Evolutionary conservation across 2,329 filamentous ascomycete species (phyloP).

Genomic region (Pestalotiopsis sp.): DNA sequence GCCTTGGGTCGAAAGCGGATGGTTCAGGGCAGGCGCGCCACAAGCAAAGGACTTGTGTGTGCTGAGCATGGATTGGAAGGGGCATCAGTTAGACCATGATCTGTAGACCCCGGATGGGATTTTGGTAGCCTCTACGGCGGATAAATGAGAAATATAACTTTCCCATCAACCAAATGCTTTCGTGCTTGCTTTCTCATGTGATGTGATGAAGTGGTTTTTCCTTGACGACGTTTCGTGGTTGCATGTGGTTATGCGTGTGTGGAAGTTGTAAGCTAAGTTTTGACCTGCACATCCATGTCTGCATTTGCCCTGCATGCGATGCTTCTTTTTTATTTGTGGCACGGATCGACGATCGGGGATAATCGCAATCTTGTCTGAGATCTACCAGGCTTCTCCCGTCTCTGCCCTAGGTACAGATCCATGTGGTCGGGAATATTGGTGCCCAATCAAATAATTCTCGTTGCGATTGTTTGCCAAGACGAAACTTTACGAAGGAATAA

Average conservation of each 20-base stretch:
- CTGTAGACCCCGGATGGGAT: background rate
- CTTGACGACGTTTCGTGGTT: too few relatives aligned
- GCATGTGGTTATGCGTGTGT: background rate
- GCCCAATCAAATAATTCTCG: background rate
- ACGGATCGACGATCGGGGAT: background rate
- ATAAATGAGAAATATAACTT: background rate
- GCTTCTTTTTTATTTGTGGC: background rate
- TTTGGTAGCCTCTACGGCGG: background rate
- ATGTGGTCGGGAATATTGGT: background rate
- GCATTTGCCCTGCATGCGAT: background rate
- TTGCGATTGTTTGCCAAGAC: background rate
- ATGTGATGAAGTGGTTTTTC: background rate
- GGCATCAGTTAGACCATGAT: background rate
- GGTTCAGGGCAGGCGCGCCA: background rate
- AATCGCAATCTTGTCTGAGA: background rate
- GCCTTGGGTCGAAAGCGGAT: background rate
- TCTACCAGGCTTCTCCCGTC: background rate
- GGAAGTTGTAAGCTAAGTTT: background rate
- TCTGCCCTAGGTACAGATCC: background rate
- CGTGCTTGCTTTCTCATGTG: background rate
- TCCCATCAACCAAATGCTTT: background rate
- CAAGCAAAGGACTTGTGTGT: background rate
- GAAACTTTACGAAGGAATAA: background rate
- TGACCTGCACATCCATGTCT: background rate
- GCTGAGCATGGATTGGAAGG: background rate